phyloP scores from a whole-genome alignment of 768 basidiomycete species.

The Leccinellum rugosiceps region DNA sequence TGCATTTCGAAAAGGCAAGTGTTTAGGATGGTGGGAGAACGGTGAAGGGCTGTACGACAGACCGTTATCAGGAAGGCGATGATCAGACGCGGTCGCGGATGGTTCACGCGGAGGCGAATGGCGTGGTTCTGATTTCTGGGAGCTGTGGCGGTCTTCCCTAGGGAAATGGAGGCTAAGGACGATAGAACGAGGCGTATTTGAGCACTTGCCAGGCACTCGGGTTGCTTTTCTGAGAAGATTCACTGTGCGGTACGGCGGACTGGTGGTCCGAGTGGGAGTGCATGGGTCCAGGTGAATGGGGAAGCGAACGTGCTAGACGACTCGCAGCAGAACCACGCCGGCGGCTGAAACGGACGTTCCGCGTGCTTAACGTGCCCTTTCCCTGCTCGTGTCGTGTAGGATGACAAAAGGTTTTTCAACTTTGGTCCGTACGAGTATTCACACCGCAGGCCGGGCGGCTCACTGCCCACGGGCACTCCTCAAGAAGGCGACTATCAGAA shows the following conservation, averaged over 20 bases:
- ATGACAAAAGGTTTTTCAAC: conserved; percentile 5
- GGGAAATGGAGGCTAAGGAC: conserved; percentile 17
- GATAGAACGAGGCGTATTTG: conserved; percentile 20
- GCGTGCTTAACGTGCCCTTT: conserved; percentile 12
- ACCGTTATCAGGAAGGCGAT: conserved; percentile 33
- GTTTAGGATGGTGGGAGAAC: conserved; percentile 27
- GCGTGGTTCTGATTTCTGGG: conserved; percentile 19
- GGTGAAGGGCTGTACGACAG: conserved; percentile 21
- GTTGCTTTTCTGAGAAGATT: conserved; percentile 23
- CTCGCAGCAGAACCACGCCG: not conserved
- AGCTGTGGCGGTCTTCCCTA: conserved; percentile 29
- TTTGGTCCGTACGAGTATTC: conserved; percentile 3
- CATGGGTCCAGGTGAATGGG: conserved; percentile 20
- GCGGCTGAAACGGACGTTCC: conserved; percentile 12
- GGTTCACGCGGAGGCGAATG: conserved; percentile 23
- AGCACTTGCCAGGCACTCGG: conserved; percentile 27
- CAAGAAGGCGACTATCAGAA: conserved; percentile 11
- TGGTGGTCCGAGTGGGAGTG: conserved; percentile 32
- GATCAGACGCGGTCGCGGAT: conserved; percentile 28
- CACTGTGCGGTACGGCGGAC: conserved; percentile 25
- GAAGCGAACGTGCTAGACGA: conserved; percentile 20
- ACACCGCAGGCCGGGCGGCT: conserved; percentile 13
- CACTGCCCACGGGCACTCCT: not conserved
- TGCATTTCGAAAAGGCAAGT: conserved; percentile 28
- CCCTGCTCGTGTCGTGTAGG: not conserved